These are phyloP conservation scores for Persicaria maculosa DNA, from an alignment of 148 eudicot species.

Conservation along the genomic window DNA sequence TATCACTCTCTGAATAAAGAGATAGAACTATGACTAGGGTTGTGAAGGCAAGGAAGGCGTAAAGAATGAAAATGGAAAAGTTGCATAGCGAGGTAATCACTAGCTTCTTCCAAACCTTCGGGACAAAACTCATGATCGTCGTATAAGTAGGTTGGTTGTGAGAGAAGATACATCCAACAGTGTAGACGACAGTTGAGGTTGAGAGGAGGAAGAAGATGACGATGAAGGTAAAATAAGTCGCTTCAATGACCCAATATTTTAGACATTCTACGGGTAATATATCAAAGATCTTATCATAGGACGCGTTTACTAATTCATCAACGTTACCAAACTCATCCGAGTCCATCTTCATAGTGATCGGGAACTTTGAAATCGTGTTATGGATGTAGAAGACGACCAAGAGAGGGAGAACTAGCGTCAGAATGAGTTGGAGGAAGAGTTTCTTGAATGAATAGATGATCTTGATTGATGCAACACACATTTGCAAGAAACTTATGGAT, in stretches of 20 bases:
- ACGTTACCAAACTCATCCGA: constrained; percentile 8
- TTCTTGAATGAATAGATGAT: constrained; percentile 18
- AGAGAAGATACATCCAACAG: constrained; percentile 30
- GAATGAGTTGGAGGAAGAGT: constrained; percentile 26
- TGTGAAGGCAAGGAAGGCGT: constrained; percentile 12
- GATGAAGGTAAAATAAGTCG: constrained; percentile 18
- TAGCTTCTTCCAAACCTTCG: constrained; percentile 40
- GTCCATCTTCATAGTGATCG: constrained; percentile 17
- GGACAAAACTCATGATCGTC: constrained; percentile 29
- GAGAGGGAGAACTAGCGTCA: constrained; percentile 29
- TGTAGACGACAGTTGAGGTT: constrained; percentile 33
- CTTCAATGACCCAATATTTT: constrained; percentile 21
- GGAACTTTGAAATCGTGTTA: constrained; percentile 18
- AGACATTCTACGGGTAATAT: constrained; percentile 17
- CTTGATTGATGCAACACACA: constrained; percentile 26
- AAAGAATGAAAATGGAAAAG: constrained; percentile 17
- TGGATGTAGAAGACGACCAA: constrained; percentile 26
- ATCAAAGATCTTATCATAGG: constrained; percentile 11
- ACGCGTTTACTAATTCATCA: neutral
- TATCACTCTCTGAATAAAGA: constrained; percentile 13
- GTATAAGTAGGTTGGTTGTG: constrained; percentile 23
- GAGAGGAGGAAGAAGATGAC: constrained; percentile 29
- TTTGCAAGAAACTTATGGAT: constrained; percentile 36
- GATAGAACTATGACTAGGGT: neutral
- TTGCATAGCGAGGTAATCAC: constrained; percentile 35